Percentiles rank a stretch among this genome's conserved stretches.
These are phyloP conservation scores for Agarophyton chilense DNA, from an alignment of 23 red algal species.

Conservation along the genomic window DNA sequence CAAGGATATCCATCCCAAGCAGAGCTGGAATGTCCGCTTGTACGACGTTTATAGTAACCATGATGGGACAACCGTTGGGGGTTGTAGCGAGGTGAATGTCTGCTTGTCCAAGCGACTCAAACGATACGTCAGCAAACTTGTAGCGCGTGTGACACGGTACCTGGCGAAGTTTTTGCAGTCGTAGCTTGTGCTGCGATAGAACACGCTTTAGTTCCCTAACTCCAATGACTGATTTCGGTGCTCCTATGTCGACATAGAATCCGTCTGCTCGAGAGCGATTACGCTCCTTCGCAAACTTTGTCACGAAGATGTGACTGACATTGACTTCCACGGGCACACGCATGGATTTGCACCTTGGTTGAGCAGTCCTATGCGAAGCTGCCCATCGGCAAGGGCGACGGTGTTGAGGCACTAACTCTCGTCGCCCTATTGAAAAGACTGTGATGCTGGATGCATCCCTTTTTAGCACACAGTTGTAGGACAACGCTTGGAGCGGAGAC, in stretches of 20 bases:
- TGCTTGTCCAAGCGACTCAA: constrained; percentile 18
- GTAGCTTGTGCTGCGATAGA: neutral
- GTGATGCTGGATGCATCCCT: too few relatives aligned
- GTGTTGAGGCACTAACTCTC: too few relatives aligned
- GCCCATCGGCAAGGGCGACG: too few relatives aligned
- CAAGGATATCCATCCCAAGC: constrained; percentile 32
- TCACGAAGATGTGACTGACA: neutral
- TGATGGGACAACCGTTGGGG: neutral
- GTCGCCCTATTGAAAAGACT: neutral
- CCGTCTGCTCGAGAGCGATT: neutral
- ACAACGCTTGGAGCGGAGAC: too few relatives aligned
- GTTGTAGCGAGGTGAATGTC: neutral
- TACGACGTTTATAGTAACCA: constrained; percentile 13
- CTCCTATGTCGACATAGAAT: too few relatives aligned
- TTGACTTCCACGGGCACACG: neutral
- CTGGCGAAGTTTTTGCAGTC: neutral
- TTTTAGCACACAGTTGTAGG: too few relatives aligned
- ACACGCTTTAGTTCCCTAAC: neutral
- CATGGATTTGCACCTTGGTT: too few relatives aligned
- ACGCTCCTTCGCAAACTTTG: neutral
- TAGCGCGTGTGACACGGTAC: constrained; percentile 15
- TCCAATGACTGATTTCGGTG: neutral
- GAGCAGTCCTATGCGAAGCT: too few relatives aligned
- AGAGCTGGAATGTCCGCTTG: constrained; percentile 30
- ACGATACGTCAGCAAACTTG: constrained; percentile 24